phyloP scores from a whole-genome alignment of 78 protist species.

The Dictyostelium capitatum region DNA sequence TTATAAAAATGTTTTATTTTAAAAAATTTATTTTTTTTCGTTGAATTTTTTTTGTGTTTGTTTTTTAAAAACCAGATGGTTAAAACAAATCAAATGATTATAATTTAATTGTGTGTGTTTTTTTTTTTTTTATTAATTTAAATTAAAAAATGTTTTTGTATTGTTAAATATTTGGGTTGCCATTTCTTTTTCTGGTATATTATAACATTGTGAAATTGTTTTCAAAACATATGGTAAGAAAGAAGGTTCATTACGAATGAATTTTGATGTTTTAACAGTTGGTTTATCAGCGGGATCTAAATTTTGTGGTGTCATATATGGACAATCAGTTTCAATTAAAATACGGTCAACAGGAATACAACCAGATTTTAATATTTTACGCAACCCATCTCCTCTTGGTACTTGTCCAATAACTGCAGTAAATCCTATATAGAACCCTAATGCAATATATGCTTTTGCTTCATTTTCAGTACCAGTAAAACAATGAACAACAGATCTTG shows the following conservation, averaged over 20 bases:
- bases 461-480: slow-evolving; percentile 74
- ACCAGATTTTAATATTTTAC: slow-evolving; percentile 23
- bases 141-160: slow-evolving; percentile 48
- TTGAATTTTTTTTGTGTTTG: too few species aligned
- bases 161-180: slow-evolving; percentile 40
- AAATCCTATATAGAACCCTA: slow-evolving; percentile 76
- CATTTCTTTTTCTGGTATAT: slow-evolving; percentile 34
- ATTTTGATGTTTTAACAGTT: neutral
- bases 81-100: too few species aligned
- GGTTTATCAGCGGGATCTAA: slow-evolving; percentile 28
- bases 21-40: too few species aligned
- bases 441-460: slow-evolving; percentile 28
- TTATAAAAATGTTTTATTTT: too few species aligned
- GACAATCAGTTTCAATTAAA: slow-evolving; percentile 85
- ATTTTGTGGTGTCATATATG: slow-evolving; percentile 78
- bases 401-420: slow-evolving; percentile 75
- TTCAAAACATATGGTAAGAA: slow-evolving; percentile 38
- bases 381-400: slow-evolving; percentile 35
- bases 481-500: slow-evolving; percentile 75
- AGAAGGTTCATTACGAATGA: slow-evolving; percentile 71
- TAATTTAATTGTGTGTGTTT: too few species aligned
- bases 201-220: slow-evolving; percentile 64
- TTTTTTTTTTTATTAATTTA: too few species aligned
- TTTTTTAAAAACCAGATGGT: too few species aligned
- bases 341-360: slow-evolving; percentile 65